Conservation (phyloP, 192 early-diverging fungal species). For the Rhizophagus clarus region DNA sequence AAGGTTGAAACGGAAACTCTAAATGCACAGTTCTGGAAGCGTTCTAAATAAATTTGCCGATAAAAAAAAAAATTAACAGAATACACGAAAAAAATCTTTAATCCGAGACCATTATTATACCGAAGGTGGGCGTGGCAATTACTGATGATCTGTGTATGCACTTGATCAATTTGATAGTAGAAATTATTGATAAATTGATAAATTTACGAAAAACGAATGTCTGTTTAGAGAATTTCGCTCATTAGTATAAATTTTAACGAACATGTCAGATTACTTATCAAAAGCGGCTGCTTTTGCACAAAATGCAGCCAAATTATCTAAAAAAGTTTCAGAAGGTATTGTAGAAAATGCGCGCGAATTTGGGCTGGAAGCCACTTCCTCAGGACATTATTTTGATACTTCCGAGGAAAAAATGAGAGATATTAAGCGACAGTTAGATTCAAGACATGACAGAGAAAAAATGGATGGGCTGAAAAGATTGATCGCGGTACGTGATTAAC, state of each 20-base stretch:
- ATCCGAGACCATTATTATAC: background rate
- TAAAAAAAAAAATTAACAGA: background rate
- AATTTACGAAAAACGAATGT: no score
- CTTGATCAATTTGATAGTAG: background rate
- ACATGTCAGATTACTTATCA: conserved; percentile 27
- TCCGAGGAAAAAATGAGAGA: conserved; percentile 83
- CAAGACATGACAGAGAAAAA: conserved; percentile 89
- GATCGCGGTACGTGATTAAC: conserved; percentile 66
- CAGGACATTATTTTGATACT: conserved; percentile 86
- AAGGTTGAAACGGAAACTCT: background rate
- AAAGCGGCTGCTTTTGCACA: conserved; percentile 33
- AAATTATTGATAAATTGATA: background rate
- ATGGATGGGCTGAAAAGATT: conserved; percentile 89
- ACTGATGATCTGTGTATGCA: background rate
- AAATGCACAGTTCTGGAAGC: background rate
- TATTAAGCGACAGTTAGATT: conserved; percentile 74
- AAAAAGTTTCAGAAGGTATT: conserved; percentile 80
- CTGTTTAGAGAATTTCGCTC: no score
- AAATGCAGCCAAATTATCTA: conserved; percentile 78
- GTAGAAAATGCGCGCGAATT: conserved; percentile 89
- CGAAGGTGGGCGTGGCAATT: background rate
- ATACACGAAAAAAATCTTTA: background rate
- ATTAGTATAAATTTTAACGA: background rate
- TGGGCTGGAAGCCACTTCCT: conserved; percentile 66
- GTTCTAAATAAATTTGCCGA: background rate